Evolutionary conservation across 2,329 filamentous ascomycete genomes (phyloP), one percentile per base, ranked within the genome.

Genomic region (Cordyceps fumosorosea): DNA sequence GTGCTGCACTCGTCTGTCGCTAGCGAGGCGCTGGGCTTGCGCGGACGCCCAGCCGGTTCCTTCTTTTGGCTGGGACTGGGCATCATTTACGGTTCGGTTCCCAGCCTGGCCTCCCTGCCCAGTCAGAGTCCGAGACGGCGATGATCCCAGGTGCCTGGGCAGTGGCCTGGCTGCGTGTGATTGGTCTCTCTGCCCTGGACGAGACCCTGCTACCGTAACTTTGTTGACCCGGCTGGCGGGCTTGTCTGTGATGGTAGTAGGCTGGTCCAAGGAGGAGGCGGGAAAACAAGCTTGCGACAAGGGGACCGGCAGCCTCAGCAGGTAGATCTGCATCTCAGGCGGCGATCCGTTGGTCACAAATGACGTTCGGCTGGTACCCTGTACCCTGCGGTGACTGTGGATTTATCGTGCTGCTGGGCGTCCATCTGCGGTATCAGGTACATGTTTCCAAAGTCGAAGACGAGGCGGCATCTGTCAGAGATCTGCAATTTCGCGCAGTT

Each of bases 281-380:
- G 45, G 40, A n/a, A 26, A 58, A 51, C 44, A 51, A 42, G 12
- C 40, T n/a, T 42, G 32, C 20, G 50, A 29, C 56, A 42, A 29
- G n/a, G 34, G 55, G 18, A 44, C 53, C 12, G 5, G 5, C 44
- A 48, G 32, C 29, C 44, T 16, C 55, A 12, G 44, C 26, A 40
- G 44, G 47, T 24, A 60, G 56, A 60, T 60, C 56, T 52, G 47
- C 56, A 60, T 59, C 47, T 51, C n/a, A 26, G 45, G 29, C 29
- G 5, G 29, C 56, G 47, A 53, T 60, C 56, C 48, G 42, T 34
- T 22, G 32, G 34, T 37, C 45, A 37, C 24, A 45, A 60, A 45
- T 44, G 29, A 42, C 29, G 20, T 16, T 11, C n/a, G 37, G 14
- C 32, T 8, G 20, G 56, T 60, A 60, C 34, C 20, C 32, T 42